Base-by-base conservation (phyloP, 495 filamentous ascomycete species). In the Penicillium egyptiacum region DNA sequence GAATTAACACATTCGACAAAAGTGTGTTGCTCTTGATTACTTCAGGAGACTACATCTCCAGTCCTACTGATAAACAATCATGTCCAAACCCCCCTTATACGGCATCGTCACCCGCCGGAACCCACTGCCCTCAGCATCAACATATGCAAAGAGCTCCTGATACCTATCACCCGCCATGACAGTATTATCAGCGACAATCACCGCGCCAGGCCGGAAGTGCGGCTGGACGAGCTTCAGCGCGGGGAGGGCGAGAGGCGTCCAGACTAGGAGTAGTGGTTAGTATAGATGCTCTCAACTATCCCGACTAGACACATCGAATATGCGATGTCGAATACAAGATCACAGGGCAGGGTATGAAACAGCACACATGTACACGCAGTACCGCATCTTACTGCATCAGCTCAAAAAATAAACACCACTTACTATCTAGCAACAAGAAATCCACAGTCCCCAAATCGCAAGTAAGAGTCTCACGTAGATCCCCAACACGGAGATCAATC, bases 401-500 rank as follows among this genome's bases (percentile, higher is more conserved):
- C 19, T 7, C 20, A 25, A 8, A 5, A 25, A 46, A 25, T 9
- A 12, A 33, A 33, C 20, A 46, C 39, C 11, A 71, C 75, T 68
- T 68, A 85, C 82, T 84, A 67, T 86, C 82, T 48, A 85, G 63
- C 25, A 85, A 62, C 39, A 86, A 40, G 40, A 86, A 69, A 61
- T 84, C 82, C 19, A 85, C 69, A n/a, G 70, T 55, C 9, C 72
- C 72, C 42, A 81, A 41, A 41, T 75, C 71, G 5, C 35, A 53
- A 56, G 68, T 73, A 4, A 86, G 56, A 1, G 80, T 84, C 58
- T 84, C 75, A 4, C 73, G 68, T 42, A 86, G 48, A 68, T 85
- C 78, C 2, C 82, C 83, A 52, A 79, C 76, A 20, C 81, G 63
- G n/a, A 85, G 60, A 22, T 85, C 79, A 60, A 86, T 83, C 56